Evolutionary conservation across 108 stramenopile species (phyloP), one percentile per base, ranked within the genome.

Genomic region (Skeletonema menzelii): DNA sequence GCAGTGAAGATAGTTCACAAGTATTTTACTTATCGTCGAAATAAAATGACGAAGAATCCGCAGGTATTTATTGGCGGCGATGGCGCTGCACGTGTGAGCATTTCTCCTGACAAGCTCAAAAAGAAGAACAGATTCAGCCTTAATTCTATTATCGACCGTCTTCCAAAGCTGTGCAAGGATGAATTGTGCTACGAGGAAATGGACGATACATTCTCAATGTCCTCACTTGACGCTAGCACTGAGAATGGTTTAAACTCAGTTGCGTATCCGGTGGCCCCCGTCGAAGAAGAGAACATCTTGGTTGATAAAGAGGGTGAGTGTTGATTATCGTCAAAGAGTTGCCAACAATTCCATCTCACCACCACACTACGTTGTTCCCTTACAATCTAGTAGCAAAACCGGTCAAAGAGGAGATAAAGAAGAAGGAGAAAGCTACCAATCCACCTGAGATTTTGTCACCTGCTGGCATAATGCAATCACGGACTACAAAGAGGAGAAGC

Each of bases 391-490:
- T n/a, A n/a, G 49, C 17, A 1, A 53, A 53, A 53, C 8, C 49
- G 6, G 0, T 53, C 19, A 53, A 53, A 53, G 49, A 22, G 22
- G 8, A 53, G 49, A 53, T 24, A 53, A 22, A 22, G 22, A 22
- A 53, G 49, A 53, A 53, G 22, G 49, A 53, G 49, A 53, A 53
- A 22, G 49, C n/a, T n/a, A n/a, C n/a, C n/a, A n/a, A n/a, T n/a
- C n/a, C n/a, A n/a, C n/a, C n/a, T n/a, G n/a, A n/a, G n/a, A n/a
- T 53, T 20, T 22, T 8, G 22, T 53, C 49, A 53, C 49, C 49
- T 22, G 24, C 49, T 15, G 20, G 15, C 22, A 22, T 53, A 22
- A 53, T 53, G 49, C 49, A 53, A 53, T 53, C 49, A n/a, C 6
- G 49, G 22, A 22, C 22, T 1, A 22, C 49, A 8, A 53, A 3